Evolutionary conservation across 805 yeast species (phyloP).

Genomic region (Schwanniomyces polymorphus): DNA sequence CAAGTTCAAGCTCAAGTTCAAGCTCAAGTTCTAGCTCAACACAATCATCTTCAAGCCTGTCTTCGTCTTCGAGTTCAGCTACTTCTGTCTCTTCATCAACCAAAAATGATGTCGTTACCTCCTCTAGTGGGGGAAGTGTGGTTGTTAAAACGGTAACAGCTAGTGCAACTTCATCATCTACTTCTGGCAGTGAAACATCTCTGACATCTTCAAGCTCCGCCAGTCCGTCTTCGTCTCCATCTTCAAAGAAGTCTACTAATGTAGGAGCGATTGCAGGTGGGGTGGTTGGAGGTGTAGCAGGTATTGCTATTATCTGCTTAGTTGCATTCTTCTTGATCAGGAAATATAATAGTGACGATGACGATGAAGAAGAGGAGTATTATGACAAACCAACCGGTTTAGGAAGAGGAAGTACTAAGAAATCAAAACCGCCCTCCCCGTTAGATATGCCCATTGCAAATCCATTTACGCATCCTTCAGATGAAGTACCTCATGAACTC

Average conservation of each 20-base stretch:
- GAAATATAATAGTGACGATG: conserved; percentile 24
- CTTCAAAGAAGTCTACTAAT: conserved; percentile 20
- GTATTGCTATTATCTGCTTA: conserved; percentile 20
- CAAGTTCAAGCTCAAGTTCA: conserved; percentile 8
- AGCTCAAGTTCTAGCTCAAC: conserved; percentile 11
- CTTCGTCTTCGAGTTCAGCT: conserved; percentile 6
- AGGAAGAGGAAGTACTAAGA: conserved; percentile 16
- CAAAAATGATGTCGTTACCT: conserved; percentile 1
- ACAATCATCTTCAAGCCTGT: conserved; percentile 7
- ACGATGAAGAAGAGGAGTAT: conserved; percentile 39
- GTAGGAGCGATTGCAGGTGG: conserved; percentile 45
- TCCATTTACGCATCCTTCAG: conserved; percentile 65
- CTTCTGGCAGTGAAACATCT: conserved; percentile 4
- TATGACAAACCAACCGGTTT: conserved; percentile 25
- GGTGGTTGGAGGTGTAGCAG: conserved; percentile 45
- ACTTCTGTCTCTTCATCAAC: conserved; percentile 3
- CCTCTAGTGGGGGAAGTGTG: conserved; percentile 6
- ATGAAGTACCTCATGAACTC: conserved; percentile 22
- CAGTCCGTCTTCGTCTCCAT: conserved; percentile 3
- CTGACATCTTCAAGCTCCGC: conserved; percentile 2
- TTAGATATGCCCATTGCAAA: conserved; percentile 48
- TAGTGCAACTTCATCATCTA: conserved; percentile 2
- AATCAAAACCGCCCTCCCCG: conserved; percentile 19
- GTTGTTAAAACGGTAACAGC: conserved; percentile 8
- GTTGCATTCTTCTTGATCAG: conserved; percentile 31